Percentiles rank a stretch among this genome's conserved stretches.
Evolutionary conservation across 2,329 filamentous ascomycete genomes (phyloP).

Genomic region (Lecanicillium sp.): DNA sequence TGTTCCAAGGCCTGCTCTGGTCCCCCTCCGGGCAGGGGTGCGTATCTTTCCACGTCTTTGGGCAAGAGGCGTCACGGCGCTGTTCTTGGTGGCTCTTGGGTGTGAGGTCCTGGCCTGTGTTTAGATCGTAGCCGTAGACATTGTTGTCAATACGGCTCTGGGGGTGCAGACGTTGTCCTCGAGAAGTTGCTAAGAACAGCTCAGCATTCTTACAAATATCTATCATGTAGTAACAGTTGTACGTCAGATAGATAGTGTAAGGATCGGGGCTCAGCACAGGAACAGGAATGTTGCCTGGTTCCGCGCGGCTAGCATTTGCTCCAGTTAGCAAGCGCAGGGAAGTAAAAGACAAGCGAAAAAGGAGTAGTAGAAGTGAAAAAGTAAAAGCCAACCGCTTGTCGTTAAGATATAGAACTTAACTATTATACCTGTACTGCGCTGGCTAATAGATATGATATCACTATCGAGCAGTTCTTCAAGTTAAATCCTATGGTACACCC

Average conservation of each 20-base stretch:
- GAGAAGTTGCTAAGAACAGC: conserved; percentile 5
- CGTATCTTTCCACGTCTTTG: conserved; percentile 6
- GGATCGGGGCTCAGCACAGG: neutral
- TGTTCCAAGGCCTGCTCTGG: conserved; percentile 9
- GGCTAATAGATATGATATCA: conserved; percentile 14
- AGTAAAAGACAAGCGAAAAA: too few relatives aligned
- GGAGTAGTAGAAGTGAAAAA: too few relatives aligned
- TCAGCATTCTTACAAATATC: conserved; percentile 16
- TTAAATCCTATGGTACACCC: conserved; percentile 17
- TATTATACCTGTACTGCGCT: conserved; percentile 18
- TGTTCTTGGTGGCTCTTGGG: neutral
- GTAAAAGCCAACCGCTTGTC: too few relatives aligned
- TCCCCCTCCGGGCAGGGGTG: conserved; percentile 9
- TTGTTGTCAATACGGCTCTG: neutral
- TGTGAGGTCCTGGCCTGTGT: conserved; percentile 5
- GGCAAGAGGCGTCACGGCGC: conserved; percentile 6
- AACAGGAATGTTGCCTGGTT: too few relatives aligned
- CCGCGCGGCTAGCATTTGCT: too few relatives aligned
- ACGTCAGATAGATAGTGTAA: conserved; percentile 5
- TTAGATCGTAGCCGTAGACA: conserved; percentile 6
- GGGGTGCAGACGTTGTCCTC: neutral
- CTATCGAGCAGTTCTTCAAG: conserved; percentile 15
- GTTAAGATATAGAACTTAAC: conserved; percentile 11
- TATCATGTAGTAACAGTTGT: conserved; percentile 17
- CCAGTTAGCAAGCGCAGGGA: too few relatives aligned